Percentiles rank a stretch among this genome's conserved stretches.
These are phyloP conservation scores for Aspergillus cristatus DNA, from an alignment of 495 filamentous ascomycete genomes.

Conservation along the genomic window DNA sequence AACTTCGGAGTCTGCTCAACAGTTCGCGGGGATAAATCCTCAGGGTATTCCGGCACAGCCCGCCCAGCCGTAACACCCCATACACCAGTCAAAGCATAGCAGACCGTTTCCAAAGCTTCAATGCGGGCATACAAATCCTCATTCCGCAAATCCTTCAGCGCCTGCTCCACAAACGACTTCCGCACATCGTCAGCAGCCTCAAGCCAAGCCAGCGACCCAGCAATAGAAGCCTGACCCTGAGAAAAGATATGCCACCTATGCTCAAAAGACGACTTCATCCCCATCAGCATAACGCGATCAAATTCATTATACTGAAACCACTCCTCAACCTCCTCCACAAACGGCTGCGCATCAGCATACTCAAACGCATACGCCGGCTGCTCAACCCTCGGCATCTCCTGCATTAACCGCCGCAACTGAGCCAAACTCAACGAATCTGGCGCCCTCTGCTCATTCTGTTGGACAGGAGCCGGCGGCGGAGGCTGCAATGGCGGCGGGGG, in stretches of 20 bases:
- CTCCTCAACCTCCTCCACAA: constrained; percentile 85
- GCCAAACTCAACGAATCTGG: constrained; percentile 74
- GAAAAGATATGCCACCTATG: constrained; percentile 48
- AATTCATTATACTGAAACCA: constrained; percentile 90
- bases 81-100: constrained; percentile 67
- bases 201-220: constrained; percentile 38
- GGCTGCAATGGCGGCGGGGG: constrained; percentile 53
- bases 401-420: constrained; percentile 71
- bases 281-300: constrained; percentile 56
- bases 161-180: constrained; percentile 33
- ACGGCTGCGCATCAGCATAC: constrained; percentile 72
- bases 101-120: constrained; percentile 62
- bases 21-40: constrained; percentile 13
- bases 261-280: constrained; percentile 64
- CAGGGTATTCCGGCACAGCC: constrained; percentile 18
- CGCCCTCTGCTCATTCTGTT: constrained; percentile 35
- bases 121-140: constrained; percentile 45
- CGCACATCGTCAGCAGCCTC: constrained; percentile 35
- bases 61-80: constrained; percentile 66
- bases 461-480: constrained; percentile 45
- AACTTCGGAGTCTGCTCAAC: constrained; percentile 29
- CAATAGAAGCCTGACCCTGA: constrained; percentile 22
- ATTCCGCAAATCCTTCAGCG: constrained; percentile 33
- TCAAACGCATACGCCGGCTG: constrained; percentile 86
- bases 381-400: constrained; percentile 69